Evolutionary conservation across 306 rosid species (phyloP).

Genomic region (Morella rubra): DNA sequence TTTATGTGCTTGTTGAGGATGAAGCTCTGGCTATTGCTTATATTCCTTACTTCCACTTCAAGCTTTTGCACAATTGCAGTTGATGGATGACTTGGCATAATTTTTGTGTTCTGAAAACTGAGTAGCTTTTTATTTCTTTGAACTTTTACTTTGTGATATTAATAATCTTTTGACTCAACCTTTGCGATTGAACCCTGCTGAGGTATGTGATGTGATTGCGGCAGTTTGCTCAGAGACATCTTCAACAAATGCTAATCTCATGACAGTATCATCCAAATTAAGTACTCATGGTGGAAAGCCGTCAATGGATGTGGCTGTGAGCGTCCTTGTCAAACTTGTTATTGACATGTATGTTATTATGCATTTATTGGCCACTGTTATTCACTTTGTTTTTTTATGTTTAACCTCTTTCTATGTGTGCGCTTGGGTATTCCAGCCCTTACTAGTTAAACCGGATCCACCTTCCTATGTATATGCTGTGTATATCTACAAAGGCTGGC

Average conservation of each 20-base stretch:
- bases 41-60: background rate
- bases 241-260: slow-evolving; percentile 50
- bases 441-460: background rate
- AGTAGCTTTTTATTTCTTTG: too few relatives aligned
- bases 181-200: slow-evolving; percentile 90
- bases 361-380: slow-evolving; percentile 27
- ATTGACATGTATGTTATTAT: slow-evolving; percentile 91
- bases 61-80: background rate
- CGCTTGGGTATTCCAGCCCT: too few relatives aligned
- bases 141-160: slow-evolving; percentile 28
- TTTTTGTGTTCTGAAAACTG: too few relatives aligned
- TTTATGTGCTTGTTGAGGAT: background rate
- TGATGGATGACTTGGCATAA: background rate
- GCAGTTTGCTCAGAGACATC: slow-evolving; percentile 96
- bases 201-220: slow-evolving; percentile 95
- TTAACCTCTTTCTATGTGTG: background rate
- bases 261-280: slow-evolving; percentile 64
- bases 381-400: slow-evolving; percentile 20
- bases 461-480: background rate
- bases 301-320: slow-evolving; percentile 95
- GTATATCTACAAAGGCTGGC: background rate
- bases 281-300: slow-evolving; percentile 75
- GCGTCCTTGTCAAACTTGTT: slow-evolving; percentile 95
- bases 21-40: background rate
- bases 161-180: slow-evolving; percentile 64